Percentiles rank a stretch among this genome's conserved stretches.
Conservation (phyloP, 2,329 filamentous ascomycete species). For the Graphiopsis chlorocephala region DNA sequence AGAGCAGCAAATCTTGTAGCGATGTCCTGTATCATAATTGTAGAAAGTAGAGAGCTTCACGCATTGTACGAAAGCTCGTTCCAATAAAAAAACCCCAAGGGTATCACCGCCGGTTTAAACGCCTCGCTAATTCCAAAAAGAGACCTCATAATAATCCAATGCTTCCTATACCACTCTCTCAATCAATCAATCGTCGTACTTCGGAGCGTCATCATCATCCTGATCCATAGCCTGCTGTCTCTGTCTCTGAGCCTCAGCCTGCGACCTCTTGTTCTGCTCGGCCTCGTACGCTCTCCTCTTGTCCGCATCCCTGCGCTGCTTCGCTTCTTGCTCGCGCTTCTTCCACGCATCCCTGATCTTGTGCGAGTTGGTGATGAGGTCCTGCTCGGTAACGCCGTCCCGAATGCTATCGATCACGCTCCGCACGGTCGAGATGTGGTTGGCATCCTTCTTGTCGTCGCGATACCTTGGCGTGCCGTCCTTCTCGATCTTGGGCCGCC, state of each 20-base stretch:
- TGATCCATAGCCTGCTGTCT: constrained; percentile 18
- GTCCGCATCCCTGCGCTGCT: constrained; percentile 21
- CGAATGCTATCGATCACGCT: constrained; percentile 88
- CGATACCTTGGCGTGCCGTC: constrained; percentile 69
- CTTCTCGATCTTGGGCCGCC: constrained; percentile 64
- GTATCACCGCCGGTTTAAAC: constrained; percentile 9
- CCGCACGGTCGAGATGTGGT: constrained; percentile 78
- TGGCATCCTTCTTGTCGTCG: constrained; percentile 88
- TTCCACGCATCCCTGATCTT: constrained; percentile 82
- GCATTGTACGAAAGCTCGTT: neutral
- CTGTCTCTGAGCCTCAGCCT: constrained; percentile 17
- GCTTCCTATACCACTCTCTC: neutral
- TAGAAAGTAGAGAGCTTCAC: neutral
- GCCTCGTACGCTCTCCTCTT: constrained; percentile 19
- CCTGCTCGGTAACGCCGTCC: constrained; percentile 78
- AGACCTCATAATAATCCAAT: neutral
- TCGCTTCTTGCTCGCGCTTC: constrained; percentile 44
- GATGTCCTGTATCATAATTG: constrained; percentile 11
- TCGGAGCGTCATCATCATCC: constrained; percentile 26
- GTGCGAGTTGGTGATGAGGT: constrained; percentile 67
- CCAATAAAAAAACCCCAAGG: constrained; percentile 2
- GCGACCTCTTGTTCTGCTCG: constrained; percentile 17
- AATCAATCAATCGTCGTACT: constrained; percentile 22
- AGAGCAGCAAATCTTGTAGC: neutral
- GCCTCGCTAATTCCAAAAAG: constrained; percentile 14